These are phyloP conservation scores for Penicillium frequentans DNA, from an alignment of 2,329 filamentous ascomycete genomes.

Conservation along the genomic window DNA sequence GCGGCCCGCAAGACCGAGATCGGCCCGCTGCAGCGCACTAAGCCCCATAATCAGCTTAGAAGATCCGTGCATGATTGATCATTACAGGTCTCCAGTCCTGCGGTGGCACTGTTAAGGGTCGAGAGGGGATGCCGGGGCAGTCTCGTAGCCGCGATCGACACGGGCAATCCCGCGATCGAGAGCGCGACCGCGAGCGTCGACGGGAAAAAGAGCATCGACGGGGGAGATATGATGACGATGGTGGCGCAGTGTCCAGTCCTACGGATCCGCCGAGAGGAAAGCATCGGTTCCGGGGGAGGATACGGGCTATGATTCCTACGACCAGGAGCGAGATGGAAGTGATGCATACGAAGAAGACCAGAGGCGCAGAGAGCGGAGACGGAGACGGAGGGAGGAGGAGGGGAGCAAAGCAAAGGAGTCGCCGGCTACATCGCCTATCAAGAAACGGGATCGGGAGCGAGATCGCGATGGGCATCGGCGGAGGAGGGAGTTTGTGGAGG, in stretches of 20 bases:
- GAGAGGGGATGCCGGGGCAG: constrained; percentile 33
- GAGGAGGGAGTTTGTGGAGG: constrained; percentile 23
- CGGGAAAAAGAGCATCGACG: constrained; percentile 9
- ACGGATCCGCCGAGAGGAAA: constrained; percentile 12
- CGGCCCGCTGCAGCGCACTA: background rate
- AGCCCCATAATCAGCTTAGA: background rate
- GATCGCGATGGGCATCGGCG: constrained; percentile 35
- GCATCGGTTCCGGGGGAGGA: constrained; percentile 22
- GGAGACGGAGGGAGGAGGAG: constrained; percentile 22
- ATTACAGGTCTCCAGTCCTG: background rate
- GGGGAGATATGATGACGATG: constrained; percentile 15
- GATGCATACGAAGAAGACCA: constrained; percentile 19
- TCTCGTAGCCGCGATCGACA: constrained; percentile 35
- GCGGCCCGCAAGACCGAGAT: background rate
- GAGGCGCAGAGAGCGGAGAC: constrained; percentile 22
- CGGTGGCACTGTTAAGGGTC: background rate
- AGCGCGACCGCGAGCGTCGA: constrained; percentile 18
- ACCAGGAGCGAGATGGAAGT: constrained; percentile 22
- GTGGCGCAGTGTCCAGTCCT: constrained; percentile 17
- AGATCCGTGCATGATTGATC: background rate
- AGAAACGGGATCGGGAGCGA: constrained; percentile 32
- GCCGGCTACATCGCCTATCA: constrained; percentile 37
- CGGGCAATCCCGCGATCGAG: constrained; percentile 23
- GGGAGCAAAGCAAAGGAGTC: constrained; percentile 36
- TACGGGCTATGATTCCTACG: constrained; percentile 23